Evolutionary conservation across 352 stramenopile species (phyloP).

Genomic region (Phytophthora macrochlamydospora): DNA sequence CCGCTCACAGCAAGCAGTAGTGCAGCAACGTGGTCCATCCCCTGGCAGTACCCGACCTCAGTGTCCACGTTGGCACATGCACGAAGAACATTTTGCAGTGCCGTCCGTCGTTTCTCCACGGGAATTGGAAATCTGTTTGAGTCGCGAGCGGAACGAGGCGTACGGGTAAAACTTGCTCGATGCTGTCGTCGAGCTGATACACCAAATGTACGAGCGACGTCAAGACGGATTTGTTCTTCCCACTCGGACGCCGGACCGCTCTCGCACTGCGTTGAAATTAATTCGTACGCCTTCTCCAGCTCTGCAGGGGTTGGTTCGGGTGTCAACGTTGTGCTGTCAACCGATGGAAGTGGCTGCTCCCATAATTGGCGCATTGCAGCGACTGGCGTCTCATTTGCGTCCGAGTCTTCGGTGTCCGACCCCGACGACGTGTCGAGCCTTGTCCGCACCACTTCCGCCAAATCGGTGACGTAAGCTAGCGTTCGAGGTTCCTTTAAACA

Average conservation of each 20-base stretch:
- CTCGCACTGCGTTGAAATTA: conserved; percentile 56
- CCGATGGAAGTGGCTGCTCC: conserved; percentile 13
- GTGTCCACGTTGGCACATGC: conserved; percentile 71
- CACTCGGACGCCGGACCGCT: conserved; percentile 23
- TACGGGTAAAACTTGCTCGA: conserved; percentile 24
- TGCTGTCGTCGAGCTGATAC: conserved; percentile 53
- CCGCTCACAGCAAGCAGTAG: conserved; percentile 66
- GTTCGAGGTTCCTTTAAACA: conserved; percentile 59
- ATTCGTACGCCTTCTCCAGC: conserved; percentile 46
- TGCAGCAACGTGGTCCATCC: conserved; percentile 73
- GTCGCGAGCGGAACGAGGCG: conserved; percentile 13
- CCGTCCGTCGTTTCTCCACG: conserved; percentile 38
- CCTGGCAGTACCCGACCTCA: conserved; percentile 78
- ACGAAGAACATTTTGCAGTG: conserved; percentile 65
- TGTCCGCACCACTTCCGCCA: conserved; percentile 55
- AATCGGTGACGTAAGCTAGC: conserved; percentile 49
- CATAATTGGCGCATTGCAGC: conserved; percentile 15
- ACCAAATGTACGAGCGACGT: conserved; percentile 76
- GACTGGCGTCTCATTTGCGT: conserved; percentile 34
- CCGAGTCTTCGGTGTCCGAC: conserved; percentile 51
- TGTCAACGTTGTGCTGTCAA: background rate
- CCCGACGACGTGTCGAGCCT: conserved; percentile 46
- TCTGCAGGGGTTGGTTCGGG: conserved; percentile 17
- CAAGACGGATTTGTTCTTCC: conserved; percentile 71
- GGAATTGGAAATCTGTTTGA: conserved; percentile 21